These are phyloP conservation scores for Fusarium albosuccineum DNA, from an alignment of 2,329 filamentous ascomycete species.

Conservation along the genomic window DNA sequence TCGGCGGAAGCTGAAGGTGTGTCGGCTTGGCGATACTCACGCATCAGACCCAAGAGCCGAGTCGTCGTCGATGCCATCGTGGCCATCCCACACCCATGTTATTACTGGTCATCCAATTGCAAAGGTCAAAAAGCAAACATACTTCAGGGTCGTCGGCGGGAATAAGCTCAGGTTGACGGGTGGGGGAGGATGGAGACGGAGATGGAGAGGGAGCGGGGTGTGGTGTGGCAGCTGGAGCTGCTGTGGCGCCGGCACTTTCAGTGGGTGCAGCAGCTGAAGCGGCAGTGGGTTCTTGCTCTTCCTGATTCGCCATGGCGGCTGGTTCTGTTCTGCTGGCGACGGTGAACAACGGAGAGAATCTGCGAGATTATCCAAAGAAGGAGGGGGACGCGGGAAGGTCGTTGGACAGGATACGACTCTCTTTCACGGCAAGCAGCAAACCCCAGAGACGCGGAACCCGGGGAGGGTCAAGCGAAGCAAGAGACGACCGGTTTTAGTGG, in stretches of 20 bases:
- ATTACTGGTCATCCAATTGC: too few species aligned
- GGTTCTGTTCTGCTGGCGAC: slow-evolving; percentile 4
- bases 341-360: not conserved
- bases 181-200: slow-evolving; percentile 21
- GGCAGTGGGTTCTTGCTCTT: slow-evolving; percentile 7
- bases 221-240: slow-evolving; percentile 1
- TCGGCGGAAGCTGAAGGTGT: slow-evolving; percentile 33
- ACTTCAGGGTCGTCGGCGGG: slow-evolving; percentile 40
- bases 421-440: too few species aligned
- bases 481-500: too few species aligned
- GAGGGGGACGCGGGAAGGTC: too few species aligned
- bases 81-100: slow-evolving; percentile 6
- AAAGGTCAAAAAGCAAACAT: slow-evolving; percentile 19
- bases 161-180: slow-evolving; percentile 37
- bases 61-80: slow-evolving; percentile 37
- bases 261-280: slow-evolving; percentile 14
- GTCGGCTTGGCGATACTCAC: slow-evolving; percentile 24
- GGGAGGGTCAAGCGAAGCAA: too few species aligned
- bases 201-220: not conserved
- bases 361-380: not conserved
- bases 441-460: too few species aligned
- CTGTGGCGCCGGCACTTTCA: too few species aligned
- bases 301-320: not conserved
- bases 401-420: too few species aligned
- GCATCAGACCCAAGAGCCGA: slow-evolving; percentile 41